Percentiles rank a stretch among this genome's conserved stretches.
Evolutionary conservation across 192 early-diverging fungal genomes (phyloP).

Genomic region (Podochytrium sp.): DNA sequence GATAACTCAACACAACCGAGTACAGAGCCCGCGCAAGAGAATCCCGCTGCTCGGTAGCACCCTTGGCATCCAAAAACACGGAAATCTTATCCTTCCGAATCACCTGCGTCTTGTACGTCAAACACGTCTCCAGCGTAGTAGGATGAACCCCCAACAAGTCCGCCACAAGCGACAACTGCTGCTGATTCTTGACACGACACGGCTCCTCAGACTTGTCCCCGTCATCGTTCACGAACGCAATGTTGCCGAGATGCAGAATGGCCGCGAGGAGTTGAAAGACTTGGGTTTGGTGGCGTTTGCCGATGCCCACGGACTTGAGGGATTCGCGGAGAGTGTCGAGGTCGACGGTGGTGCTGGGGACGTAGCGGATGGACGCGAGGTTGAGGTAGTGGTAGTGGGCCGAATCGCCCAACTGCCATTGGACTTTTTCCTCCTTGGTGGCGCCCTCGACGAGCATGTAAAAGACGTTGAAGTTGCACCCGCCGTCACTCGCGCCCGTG

Average conservation of each 20-base stretch:
- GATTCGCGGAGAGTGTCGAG: slow-evolving; percentile 41
- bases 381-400: slow-evolving; percentile 60
- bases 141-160: slow-evolving; percentile 79
- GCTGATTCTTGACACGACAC: slow-evolving; percentile 72
- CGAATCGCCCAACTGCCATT: slow-evolving; percentile 72
- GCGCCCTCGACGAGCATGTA: slow-evolving; percentile 84
- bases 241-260: slow-evolving; percentile 89
- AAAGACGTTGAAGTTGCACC: slow-evolving; percentile 93
- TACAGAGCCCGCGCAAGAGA: slow-evolving; percentile 80
- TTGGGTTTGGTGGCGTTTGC: slow-evolving; percentile 67
- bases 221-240: slow-evolving; percentile 75
- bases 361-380: slow-evolving; percentile 12
- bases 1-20: slow-evolving; percentile 73
- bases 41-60: slow-evolving; percentile 81
- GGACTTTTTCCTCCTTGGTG: slow-evolving; percentile 69
- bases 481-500: slow-evolving; percentile 54
- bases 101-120: slow-evolving; percentile 79
- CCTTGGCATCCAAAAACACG: slow-evolving; percentile 77
- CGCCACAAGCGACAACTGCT: slow-evolving; percentile 75
- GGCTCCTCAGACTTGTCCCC: slow-evolving; percentile 70
- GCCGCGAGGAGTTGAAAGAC: slow-evolving; percentile 85
- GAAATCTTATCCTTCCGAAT: slow-evolving; percentile 83
- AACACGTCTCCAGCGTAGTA: slow-evolving; percentile 57
- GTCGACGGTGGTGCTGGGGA: neutral
- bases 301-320: slow-evolving; percentile 54